Conservation (phyloP, 2,329 filamentous ascomycete species). For the Dactylellina parvicollis region DNA sequence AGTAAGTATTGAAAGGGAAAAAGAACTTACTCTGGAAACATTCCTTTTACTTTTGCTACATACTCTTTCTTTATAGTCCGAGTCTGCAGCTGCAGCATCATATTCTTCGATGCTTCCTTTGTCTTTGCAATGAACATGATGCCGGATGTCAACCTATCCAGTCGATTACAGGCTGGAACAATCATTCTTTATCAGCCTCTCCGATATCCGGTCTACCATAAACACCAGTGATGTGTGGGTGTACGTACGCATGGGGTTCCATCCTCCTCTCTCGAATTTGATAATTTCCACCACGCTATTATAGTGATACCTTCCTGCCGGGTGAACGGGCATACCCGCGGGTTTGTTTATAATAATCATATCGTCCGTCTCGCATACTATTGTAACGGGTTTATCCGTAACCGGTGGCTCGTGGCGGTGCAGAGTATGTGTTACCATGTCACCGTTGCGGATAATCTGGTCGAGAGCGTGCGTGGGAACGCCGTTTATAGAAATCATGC, state of each 20-base stretch:
- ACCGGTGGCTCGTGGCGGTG: conserved; percentile 97
- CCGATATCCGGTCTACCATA: background rate
- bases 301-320: conserved; percentile 92
- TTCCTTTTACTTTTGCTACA: conserved; percentile 85
- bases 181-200: conserved; percentile 60
- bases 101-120: conserved; percentile 77
- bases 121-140: conserved; percentile 98
- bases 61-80: conserved; percentile 95
- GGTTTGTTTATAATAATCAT: conserved; percentile 98
- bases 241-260: conserved; percentile 67
- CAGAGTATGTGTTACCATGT: conserved; percentile 89
- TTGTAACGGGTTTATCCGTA: conserved; percentile 77
- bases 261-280: conserved; percentile 74
- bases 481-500: conserved; percentile 82
- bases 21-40: conserved; percentile 75
- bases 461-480: conserved; percentile 72
- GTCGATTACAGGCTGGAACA: conserved; percentile 81
- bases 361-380: conserved; percentile 90
- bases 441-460: conserved; percentile 83
- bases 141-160: conserved; percentile 91
- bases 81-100: conserved; percentile 78
- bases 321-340: conserved; percentile 91
- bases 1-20: background rate
- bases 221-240: background rate
- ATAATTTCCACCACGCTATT: conserved; percentile 96